Conservation (phyloP, 768 basidiomycete species). For the Boletus eberwhitei region DNA sequence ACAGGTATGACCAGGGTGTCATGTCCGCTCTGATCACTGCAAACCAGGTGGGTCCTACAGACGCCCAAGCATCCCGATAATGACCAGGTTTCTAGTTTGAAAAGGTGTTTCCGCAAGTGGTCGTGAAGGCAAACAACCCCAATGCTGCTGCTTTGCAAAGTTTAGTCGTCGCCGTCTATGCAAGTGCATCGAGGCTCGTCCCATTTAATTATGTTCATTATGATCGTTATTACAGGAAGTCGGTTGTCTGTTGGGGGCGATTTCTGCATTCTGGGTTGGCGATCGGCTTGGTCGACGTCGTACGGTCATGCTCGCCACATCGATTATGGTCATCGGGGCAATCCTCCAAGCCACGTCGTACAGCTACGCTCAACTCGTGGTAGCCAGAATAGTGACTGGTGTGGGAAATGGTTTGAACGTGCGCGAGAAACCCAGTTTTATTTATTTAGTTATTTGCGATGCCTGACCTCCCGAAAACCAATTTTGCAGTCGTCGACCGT, state of each 20-base stretch:
- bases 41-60: neutral
- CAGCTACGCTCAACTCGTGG: neutral
- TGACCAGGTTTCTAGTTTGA: neutral
- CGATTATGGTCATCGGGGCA: neutral
- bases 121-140: neutral
- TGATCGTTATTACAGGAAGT: neutral
- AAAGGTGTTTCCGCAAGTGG: neutral
- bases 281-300: neutral
- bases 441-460: neutral
- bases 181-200: neutral
- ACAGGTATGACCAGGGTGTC: neutral
- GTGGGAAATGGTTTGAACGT: neutral
- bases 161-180: neutral
- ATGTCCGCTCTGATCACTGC: neutral
- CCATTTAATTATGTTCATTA: neutral
- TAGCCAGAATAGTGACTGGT: neutral
- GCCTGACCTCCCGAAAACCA: neutral
- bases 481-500: neutral
- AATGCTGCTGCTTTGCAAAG: neutral
- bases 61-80: neutral
- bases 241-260: neutral
- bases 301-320: neutral
- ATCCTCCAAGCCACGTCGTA: neutral
- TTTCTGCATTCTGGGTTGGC: neutral
- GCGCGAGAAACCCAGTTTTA: neutral